Base-by-base conservation (phyloP, 257 asterid genomes). In the Petrea volubilis region DNA sequence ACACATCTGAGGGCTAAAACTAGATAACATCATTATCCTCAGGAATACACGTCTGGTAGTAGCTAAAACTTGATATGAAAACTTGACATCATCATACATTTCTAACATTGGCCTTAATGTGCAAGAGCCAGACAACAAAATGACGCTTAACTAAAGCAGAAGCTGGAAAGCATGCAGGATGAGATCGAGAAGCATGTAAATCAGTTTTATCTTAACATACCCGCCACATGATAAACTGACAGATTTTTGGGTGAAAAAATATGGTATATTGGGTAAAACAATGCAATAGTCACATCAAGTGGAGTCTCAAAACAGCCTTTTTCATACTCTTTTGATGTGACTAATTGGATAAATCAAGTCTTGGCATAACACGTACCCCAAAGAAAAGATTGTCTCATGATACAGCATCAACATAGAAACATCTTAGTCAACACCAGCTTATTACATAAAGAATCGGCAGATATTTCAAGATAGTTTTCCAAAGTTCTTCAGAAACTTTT, bases 241-340 rank as follows among this genome's bases (percentile, higher is more conserved):
- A 57, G 1, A 25, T 27, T 6, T 57, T 43, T 43, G 49, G 49
- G 17, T 13, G 63, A 21, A 63, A n/a, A 63, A 4, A 62, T 4
- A 46, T 63, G 40, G 20, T 40, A 21, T 41, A 63, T 1, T 41
- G 15, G n/a, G 31, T 23, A 61, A 24, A 38, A n/a, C n/a, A 20
- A 41, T 63, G 36, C 69, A 43, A 10, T 24, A 23, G 69, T 49
- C 44, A 38, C n/a, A n/a, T n/a, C 13, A 41, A 63, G 68, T 23
- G 41, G 41, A 63, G 55, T 12, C 21, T 63, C 36, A 23, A 63
- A 3, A 38, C 43, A 38, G 4, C 50, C n/a, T n/a, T 24, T 63
- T 24, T 63, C 23, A 10, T 11, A 6, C 40, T 63, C 40, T 51
- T 21, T 40, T 43, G 38, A 63, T 63, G 34, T 63, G 40, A 34